These are phyloP conservation scores for Leucogyrophana mollusca DNA, from an alignment of 768 basidiomycete species.

Conservation along the genomic window DNA sequence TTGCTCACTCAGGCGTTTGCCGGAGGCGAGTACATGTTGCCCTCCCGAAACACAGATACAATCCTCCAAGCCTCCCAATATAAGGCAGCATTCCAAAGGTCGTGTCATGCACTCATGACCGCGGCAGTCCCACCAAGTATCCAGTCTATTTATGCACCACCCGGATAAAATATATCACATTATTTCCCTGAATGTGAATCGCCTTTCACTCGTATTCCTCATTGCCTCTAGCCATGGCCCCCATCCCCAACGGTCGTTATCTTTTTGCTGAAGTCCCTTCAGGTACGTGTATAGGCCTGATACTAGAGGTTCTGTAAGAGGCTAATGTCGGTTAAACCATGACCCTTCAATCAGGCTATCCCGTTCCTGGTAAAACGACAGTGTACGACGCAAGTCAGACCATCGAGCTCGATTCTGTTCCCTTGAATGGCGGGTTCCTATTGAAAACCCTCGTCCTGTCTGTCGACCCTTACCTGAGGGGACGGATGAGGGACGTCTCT, in stretches of 20 bases:
- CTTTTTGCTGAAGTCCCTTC: conserved; percentile 37
- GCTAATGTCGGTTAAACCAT: conserved; percentile 38
- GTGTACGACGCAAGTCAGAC: conserved; percentile 41
- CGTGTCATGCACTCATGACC: too few species aligned
- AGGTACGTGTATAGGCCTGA: conserved; percentile 18
- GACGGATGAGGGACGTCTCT: conserved; percentile 32
- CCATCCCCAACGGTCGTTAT: conserved; percentile 32
- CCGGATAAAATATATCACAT: too few species aligned
- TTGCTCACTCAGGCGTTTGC: too few species aligned
- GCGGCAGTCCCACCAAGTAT: too few species aligned
- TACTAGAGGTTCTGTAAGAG: conserved; percentile 21
- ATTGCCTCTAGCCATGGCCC: too few species aligned
- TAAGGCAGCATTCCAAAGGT: too few species aligned
- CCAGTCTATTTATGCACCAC: too few species aligned
- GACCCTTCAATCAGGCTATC: conserved; percentile 27
- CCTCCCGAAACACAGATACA: too few species aligned
- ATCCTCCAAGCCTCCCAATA: too few species aligned
- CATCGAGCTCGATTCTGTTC: conserved; percentile 48
- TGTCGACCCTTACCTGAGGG: conserved; percentile 44
- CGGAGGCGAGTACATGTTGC: too few species aligned
- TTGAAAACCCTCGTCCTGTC: conserved; percentile 49
- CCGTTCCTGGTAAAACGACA: conserved; percentile 43
- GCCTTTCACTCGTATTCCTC: too few species aligned
- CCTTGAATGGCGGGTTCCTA: conserved; percentile 45
- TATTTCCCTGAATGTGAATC: too few species aligned